Evolutionary conservation across 1,139 yeast genomes (phyloP), one percentile per base, ranked within the genome.

Genomic region (Nadsonia commutata): DNA sequence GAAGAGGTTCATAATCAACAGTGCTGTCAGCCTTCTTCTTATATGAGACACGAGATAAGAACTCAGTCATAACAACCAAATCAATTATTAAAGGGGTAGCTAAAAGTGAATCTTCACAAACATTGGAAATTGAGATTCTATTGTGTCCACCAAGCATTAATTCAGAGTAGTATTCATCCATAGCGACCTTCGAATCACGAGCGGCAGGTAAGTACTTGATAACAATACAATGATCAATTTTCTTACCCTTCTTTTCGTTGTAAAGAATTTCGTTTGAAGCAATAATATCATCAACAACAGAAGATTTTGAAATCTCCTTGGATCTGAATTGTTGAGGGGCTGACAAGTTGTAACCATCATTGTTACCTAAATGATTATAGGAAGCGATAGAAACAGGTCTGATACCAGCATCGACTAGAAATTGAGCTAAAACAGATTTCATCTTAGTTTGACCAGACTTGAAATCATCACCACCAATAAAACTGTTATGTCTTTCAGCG

Each of bases 111-210:
- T 88, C 97, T 67, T 88, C 97, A 65, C 97, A 88, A 37, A 88
- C 95, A 60, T 88, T 88, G 68, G 86, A 95, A 59, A 88, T 81
- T 45, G 93, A 78, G 52, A 88, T 82, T 62, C 90, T 81, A 70
- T 86, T 88, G 68, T 86, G 96, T 41, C 97, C 97, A 49, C 97
- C 97, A 57, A 88, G 74, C 96, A 88, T 86, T 62, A 88, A 77
- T 66, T 88, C 96, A 48, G 94, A 81, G 69, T 86, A 85, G 67
- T 88, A 88, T 69, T 88, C 96, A 64, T 88, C 97, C 96, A 88
- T 88, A 45, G 97, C 97, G 50, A 88, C 95, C 72, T 88, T 88
- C 53, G 94, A 79, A 64, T 88, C 97, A 40, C 95, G 95, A 45
- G 88, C 96, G 8, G 96, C 96, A 48, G 84, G 82, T 59, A 88